Evolutionary conservation across 2,329 filamentous ascomycete species (phyloP).

Genomic region (Scedosporium minutisporum): DNA sequence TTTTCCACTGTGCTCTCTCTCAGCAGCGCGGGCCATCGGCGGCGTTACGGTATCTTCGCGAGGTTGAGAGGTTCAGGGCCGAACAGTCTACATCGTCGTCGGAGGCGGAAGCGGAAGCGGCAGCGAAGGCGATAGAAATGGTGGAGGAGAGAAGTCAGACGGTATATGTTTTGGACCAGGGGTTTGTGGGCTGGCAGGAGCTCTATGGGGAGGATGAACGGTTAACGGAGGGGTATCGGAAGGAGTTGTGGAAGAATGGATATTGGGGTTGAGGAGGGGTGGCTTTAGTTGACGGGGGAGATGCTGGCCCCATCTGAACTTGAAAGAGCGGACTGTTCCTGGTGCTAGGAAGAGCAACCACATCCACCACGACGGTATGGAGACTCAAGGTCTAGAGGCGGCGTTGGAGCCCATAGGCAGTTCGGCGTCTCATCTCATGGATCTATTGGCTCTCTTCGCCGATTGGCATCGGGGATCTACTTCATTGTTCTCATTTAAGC

Average conservation of each 20-base stretch:
- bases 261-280: conserved; percentile 4
- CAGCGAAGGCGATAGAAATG: conserved; percentile 12
- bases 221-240: conserved; percentile 74
- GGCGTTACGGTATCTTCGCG: conserved; percentile 68
- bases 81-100: neutral
- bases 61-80: conserved; percentile 27
- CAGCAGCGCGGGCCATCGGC: conserved; percentile 84
- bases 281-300: neutral
- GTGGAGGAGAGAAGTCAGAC: conserved; percentile 43
- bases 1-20: conserved; percentile 90
- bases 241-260: conserved; percentile 61
- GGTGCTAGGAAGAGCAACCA: no score
- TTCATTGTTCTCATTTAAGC: no score
- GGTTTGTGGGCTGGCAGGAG: conserved; percentile 87
- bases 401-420: no score
- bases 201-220: conserved; percentile 65
- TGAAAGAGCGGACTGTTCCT: no score
- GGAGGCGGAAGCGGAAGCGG: conserved; percentile 5
- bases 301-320: neutral
- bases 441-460: no score
- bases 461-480: no score
- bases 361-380: no score
- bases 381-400: no score
- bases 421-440: no score
- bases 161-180: conserved; percentile 72